phyloP scores from a whole-genome alignment of 345 rosid species.

The Eucalyptus paniculata region DNA sequence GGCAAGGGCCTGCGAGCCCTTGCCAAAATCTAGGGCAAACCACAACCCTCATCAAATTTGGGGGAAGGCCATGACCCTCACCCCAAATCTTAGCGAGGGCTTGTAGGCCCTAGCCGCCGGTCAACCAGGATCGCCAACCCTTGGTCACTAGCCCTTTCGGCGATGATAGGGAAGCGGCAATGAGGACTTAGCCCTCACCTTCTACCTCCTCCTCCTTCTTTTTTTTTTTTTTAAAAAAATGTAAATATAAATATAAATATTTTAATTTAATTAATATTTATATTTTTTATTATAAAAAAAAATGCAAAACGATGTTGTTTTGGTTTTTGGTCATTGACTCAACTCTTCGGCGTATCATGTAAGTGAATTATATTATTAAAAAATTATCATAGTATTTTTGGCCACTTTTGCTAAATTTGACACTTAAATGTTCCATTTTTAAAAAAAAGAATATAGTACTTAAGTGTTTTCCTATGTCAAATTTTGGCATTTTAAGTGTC shows the following conservation, averaged over 20 bases:
- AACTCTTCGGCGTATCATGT: rapidly evolving
- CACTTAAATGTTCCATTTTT: rapidly evolving
- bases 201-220: too few species aligned
- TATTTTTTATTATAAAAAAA: too few species aligned
- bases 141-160: rapidly evolving
- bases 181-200: rapidly evolving
- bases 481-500: rapidly evolving
- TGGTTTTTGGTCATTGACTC: rapidly evolving
- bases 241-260: too few species aligned
- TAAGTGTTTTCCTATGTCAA: rapidly evolving
- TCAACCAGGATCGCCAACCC: rapidly evolving
- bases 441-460: too few species aligned
- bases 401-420: rapidly evolving
- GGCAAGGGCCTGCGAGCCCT: rapidly evolving
- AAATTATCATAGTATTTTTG: too few species aligned
- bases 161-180: rapidly evolving
- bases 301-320: rapidly evolving
- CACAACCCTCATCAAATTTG: rapidly evolving
- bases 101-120: rapidly evolving
- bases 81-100: too few species aligned
- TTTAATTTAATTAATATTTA: too few species aligned
- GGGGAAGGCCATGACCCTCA: rapidly evolving
- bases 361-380: too few species aligned
- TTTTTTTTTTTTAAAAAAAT: too few species aligned
- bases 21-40: rapidly evolving